Evolutionary conservation across 768 basidiomycete species (phyloP).

Genomic region (Amanita jacksonii): DNA sequence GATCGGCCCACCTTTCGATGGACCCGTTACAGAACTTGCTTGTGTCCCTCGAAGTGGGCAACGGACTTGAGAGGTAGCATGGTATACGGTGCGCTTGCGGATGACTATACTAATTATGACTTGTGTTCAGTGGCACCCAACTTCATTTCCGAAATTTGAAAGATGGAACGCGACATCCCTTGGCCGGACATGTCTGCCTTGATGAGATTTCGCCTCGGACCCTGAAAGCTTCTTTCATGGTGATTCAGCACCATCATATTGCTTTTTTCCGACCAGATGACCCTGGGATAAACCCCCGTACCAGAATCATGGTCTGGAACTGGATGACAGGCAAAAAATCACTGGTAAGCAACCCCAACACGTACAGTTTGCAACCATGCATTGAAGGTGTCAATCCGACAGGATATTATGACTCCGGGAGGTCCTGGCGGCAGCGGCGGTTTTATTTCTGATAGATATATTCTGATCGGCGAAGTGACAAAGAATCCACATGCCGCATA

Average conservation of each 20-base stretch:
- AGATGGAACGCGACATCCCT: constrained; percentile 37
- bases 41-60: not conserved
- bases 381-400: not conserved
- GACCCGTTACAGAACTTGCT: not conserved
- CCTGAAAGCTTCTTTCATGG: constrained; percentile 22
- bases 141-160: constrained; percentile 34
- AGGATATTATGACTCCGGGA: not conserved
- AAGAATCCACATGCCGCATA: not conserved
- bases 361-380: too few species aligned
- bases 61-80: not conserved
- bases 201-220: constrained; percentile 14
- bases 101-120: too few species aligned
- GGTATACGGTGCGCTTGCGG: too few species aligned
- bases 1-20: not conserved
- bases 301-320: constrained; percentile 46
- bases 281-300: not conserved
- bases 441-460: constrained; percentile 1
- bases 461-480: constrained; percentile 1
- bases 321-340: constrained; percentile 36
- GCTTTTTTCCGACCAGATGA: constrained; percentile 15
- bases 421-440: not conserved
- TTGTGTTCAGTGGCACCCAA: not conserved
- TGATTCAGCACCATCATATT: constrained; percentile 43
- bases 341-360: not conserved
- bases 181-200: constrained; percentile 26